phyloP scores from a whole-genome alignment of 1,139 yeast species.

The Suhomyces terraborum region DNA sequence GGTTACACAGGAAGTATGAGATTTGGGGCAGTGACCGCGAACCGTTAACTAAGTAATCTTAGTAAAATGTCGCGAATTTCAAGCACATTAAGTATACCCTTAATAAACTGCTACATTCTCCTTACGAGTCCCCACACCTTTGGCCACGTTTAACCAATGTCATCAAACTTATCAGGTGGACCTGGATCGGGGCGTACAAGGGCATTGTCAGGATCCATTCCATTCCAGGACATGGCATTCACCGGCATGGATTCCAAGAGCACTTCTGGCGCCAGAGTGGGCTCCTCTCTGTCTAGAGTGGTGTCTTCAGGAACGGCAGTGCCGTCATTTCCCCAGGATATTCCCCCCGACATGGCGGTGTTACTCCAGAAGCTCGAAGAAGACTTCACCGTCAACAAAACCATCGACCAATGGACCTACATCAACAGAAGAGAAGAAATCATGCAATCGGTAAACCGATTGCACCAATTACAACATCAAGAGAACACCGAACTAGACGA shows the following conservation, averaged over 20 bases:
- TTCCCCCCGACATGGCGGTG: conserved; percentile 51
- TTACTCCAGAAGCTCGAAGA: conserved; percentile 47
- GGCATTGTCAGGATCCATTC: conserved; percentile 21
- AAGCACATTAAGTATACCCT: background rate
- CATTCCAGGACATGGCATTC: conserved; percentile 24
- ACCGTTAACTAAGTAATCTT: no score
- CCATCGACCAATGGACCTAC: conserved; percentile 53
- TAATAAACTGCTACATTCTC: background rate
- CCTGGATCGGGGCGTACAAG: conserved; percentile 19
- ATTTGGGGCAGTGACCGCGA: no score
- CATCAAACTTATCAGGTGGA: conserved; percentile 23
- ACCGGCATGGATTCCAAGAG: conserved; percentile 30
- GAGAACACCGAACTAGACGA: conserved; percentile 33
- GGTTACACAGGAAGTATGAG: no score
- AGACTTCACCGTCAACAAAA: conserved; percentile 43
- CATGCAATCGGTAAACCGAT: conserved; percentile 39
- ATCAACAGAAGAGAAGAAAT: conserved; percentile 50
- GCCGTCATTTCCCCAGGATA: conserved; percentile 30
- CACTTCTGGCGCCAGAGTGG: conserved; percentile 17
- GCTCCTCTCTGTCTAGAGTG: conserved; percentile 12
- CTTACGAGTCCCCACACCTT: background rate
- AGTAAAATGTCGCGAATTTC: background rate
- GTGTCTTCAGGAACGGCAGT: conserved; percentile 15
- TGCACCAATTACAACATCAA: conserved; percentile 40
- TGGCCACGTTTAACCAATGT: conserved; percentile 5